A percentile compares a stretch with the other conserved stretches of the same genome.
These are phyloP conservation scores for Babesia bigemina DNA, from an alignment of 169 alveolate genomes.

Conservation along the genomic window DNA sequence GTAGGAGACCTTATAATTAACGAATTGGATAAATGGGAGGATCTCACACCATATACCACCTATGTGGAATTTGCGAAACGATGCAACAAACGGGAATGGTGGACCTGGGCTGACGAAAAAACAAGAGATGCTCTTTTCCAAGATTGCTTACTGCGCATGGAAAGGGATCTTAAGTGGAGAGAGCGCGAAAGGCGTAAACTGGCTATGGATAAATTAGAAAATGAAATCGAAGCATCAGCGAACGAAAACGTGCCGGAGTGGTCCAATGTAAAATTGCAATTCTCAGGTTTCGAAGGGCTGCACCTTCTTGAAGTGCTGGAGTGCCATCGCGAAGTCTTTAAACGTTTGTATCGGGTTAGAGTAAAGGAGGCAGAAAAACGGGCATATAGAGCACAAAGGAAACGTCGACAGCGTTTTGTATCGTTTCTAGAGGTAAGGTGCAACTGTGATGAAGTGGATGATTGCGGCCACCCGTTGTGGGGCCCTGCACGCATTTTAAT, in stretches of 20 bases:
- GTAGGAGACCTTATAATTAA: conserved; percentile 72
- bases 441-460: not conserved
- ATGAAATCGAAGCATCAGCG: conserved; percentile 56
- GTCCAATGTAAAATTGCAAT: conserved; percentile 65
- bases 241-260: conserved; percentile 63
- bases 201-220: conserved; percentile 64
- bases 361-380: conserved; percentile 64
- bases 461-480: not conserved
- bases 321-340: conserved; percentile 72
- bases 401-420: conserved; percentile 75
- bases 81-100: conserved; percentile 80
- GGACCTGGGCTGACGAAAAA: conserved; percentile 80
- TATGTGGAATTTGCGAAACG: conserved; percentile 77
- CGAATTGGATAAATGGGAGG: conserved; percentile 71
- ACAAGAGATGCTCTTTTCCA: conserved; percentile 81
- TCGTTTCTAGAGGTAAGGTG: conserved; percentile 70
- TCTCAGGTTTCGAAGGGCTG: conserved; percentile 68
- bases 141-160: conserved; percentile 75
- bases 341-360: conserved; percentile 55
- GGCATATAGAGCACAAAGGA: conserved; percentile 73
- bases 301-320: conserved; percentile 72
- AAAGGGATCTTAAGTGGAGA: conserved; percentile 61
- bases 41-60: conserved; percentile 62
- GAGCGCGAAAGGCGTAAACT: conserved; percentile 62
- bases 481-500: not conserved